These are phyloP conservation scores for Eucalyptus melliodora DNA, from an alignment of 345 rosid species.

Conservation along the genomic window DNA sequence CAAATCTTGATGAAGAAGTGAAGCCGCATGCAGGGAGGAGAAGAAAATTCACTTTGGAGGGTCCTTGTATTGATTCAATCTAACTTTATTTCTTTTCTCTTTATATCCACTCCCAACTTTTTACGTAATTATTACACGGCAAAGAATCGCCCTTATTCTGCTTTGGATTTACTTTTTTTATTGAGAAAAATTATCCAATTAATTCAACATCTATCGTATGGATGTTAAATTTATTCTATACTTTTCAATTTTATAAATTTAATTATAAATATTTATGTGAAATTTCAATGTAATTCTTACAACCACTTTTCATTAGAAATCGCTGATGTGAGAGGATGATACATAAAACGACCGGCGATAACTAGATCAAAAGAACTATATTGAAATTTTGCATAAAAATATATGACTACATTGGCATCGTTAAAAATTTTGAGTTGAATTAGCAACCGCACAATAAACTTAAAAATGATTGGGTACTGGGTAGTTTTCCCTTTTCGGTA, in stretches of 20 bases:
- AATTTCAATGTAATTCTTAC: not conserved
- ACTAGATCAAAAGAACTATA: not conserved
- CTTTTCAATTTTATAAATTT: not conserved
- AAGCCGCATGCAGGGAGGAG: not conserved
- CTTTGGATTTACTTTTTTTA: not conserved
- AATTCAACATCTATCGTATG: fast-evolving
- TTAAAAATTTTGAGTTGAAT: not conserved
- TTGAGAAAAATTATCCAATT: not conserved
- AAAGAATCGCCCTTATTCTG: not conserved
- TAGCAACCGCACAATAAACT: fast-evolving
- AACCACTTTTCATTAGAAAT: fast-evolving
- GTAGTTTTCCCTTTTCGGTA: not conserved
- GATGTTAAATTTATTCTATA: not conserved
- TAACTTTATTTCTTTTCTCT: not conserved
- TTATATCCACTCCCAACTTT: not conserved
- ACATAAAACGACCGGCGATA: fast-evolving
- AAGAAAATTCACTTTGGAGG: not conserved
- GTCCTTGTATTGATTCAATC: not conserved
- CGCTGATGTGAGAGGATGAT: fast-evolving
- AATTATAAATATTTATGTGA: not conserved
- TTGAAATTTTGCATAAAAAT: not conserved
- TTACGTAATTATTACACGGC: not conserved
- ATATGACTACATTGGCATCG: not conserved
- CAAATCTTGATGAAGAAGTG: not conserved
- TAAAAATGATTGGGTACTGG: fast-evolving